These are phyloP conservation scores for Colletotrichum ledebouriae DNA, from an alignment of 2,329 filamentous ascomycete species.

Conservation along the genomic window DNA sequence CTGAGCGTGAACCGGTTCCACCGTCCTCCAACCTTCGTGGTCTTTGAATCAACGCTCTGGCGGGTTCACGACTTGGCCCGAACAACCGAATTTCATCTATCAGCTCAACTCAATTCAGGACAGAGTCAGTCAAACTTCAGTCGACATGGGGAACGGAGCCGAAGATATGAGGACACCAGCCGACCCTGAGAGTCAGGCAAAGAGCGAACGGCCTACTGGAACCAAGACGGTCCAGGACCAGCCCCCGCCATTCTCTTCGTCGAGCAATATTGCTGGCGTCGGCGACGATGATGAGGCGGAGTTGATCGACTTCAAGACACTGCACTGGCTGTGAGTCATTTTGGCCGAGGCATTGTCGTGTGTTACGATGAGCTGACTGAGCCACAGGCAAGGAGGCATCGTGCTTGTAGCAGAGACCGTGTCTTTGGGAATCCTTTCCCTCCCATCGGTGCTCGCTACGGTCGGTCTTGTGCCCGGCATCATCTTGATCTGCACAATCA, in stretches of 20 bases:
- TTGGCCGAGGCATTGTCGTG: too few relatives aligned
- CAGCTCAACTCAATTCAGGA: too few relatives aligned
- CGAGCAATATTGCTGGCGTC: slow-evolving; percentile 9
- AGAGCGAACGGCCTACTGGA: background rate
- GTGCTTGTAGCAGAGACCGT: slow-evolving; percentile 60
- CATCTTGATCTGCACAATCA: slow-evolving; percentile 76
- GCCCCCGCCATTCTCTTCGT: background rate
- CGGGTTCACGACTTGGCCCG: background rate
- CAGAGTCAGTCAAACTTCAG: background rate
- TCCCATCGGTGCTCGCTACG: slow-evolving; percentile 80
- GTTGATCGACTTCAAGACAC: slow-evolving; percentile 53
- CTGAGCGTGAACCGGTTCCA: slow-evolving; percentile 32
- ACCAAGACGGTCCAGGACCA: slow-evolving; percentile 15
- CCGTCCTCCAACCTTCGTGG: background rate
- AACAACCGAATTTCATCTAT: background rate
- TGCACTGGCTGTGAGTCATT: slow-evolving; percentile 54
- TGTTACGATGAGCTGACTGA: background rate
- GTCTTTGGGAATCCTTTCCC: slow-evolving; percentile 72
- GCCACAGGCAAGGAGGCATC: slow-evolving; percentile 58
- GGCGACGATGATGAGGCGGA: slow-evolving; percentile 33
- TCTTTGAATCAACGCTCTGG: background rate
- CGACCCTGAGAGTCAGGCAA: slow-evolving; percentile 23
- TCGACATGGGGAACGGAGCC: slow-evolving; percentile 32
- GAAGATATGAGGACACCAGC: slow-evolving; percentile 18
- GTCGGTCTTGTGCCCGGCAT: slow-evolving; percentile 81